Base-by-base conservation (phyloP, 768 basidiomycete genomes). In the Dioszegia aurantiaca region DNA sequence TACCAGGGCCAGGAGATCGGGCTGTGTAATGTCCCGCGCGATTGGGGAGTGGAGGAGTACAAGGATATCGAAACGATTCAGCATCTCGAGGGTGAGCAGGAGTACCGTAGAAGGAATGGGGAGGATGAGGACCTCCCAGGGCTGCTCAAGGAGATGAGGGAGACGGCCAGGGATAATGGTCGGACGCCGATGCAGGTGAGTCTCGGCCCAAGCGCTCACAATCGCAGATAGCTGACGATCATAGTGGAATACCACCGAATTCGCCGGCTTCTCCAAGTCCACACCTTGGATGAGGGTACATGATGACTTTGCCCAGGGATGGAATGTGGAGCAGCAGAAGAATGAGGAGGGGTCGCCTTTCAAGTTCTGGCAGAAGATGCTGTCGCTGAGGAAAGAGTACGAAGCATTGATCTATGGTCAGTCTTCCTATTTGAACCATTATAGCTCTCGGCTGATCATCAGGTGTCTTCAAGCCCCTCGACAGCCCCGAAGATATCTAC, bases 1-100 rank as follows among this genome's bases (percentile, higher is more conserved):
- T 89, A 85, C 69, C 86, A 89, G 77, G 87, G 74, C 2, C 80
- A 88, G 71, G 88, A 89, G 68, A 80, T 89, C 0, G 87, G 83
- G 0, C 76, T 86, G 72, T 82, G 80, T 61, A 79, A 79, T 55
- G 53, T 75, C 4, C 77, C 77, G 0, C 53, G 64, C 12, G 59
- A 65, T 0, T 89, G 87, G 87, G 82, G 82, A 0, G 79, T 87
- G 23, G 84, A 87, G 56, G 85, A 87, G 65, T 89, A 87, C 74
- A 85, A 85, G 67, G 87, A 87, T 53, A 81, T 86, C 39, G 84
- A 66, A 40, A 53, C 65, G 1, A 61, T 63, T 8, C 61, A 62
- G 47, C 37, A 60, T 23, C 23, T 66, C 10, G 39, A 31, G 21
- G 56, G 55, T 4, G 59, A 68, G n/a, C 37, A 55, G 19, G 65